Conservation (phyloP, 2,329 filamentous ascomycete genomes). For the Colletotrichum simmondsii region DNA sequence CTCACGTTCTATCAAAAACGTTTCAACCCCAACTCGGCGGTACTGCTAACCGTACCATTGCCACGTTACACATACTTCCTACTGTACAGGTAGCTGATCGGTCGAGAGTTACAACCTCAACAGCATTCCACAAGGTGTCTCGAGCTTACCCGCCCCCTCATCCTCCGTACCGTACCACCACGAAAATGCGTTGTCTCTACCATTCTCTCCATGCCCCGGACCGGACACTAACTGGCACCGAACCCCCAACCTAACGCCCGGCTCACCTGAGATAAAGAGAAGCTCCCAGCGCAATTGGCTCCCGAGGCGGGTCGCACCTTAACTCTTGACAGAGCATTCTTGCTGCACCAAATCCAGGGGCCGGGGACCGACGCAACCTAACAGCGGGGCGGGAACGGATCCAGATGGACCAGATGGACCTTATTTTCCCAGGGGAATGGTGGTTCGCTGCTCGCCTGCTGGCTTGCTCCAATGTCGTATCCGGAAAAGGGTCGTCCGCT, state of each 20-base stretch:
- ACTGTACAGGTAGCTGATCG: not conserved
- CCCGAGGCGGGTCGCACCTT: slow-evolving; percentile 12
- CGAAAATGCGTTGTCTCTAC: slow-evolving; percentile 4
- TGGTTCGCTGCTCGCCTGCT: not conserved
- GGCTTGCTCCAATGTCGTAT: not conserved
- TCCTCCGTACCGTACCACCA: too few species aligned
- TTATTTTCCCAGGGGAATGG: slow-evolving; percentile 17
- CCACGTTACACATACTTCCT: not conserved
- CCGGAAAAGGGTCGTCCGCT: not conserved
- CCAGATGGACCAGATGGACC: slow-evolving; percentile 8
- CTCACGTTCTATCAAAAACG: slow-evolving; percentile 7
- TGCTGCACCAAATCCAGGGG: not conserved
- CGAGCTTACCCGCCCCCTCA: not conserved
- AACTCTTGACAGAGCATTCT: not conserved
- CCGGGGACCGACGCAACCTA: slow-evolving; percentile 8
- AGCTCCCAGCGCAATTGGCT: not conserved
- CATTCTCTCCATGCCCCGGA: not conserved
- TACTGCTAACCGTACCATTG: not conserved
- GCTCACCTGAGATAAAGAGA: not conserved
- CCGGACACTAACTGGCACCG: not conserved
- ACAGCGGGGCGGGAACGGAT: slow-evolving; percentile 17
- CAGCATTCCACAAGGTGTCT: slow-evolving; percentile 3
- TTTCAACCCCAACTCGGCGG: not conserved
- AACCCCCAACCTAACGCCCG: not conserved
- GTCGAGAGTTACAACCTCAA: not conserved